Evolutionary conservation across 352 stramenopile genomes (phyloP), one percentile per base, ranked within the genome.

Genomic region (Pythium grandisporangium): DNA sequence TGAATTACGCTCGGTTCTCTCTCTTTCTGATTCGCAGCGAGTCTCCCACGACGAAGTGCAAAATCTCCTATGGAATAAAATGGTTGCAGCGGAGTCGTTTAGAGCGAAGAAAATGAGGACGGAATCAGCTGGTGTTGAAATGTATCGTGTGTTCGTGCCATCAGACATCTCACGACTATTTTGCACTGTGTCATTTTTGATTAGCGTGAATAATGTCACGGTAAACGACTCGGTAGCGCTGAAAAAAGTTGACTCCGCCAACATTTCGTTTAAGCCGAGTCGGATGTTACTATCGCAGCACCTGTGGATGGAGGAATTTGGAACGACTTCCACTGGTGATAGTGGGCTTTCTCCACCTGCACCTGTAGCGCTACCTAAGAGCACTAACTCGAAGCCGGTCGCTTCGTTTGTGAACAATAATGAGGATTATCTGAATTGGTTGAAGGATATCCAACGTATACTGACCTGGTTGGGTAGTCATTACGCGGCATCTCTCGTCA

Each of bases 401-500:
- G n/a, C n/a, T n/a, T n/a, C n/a, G n/a, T n/a, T n/a, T n/a, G n/a
- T n/a, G n/a, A n/a, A n/a, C n/a, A n/a, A n/a, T n/a, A n/a, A n/a
- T n/a, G n/a, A n/a, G n/a, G n/a, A n/a, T n/a, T n/a, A n/a, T 30
- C 29, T 58, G 2, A 8, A 39, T 6, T 71, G 61, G 61, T 20
- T 71, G 11, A 19, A 51, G 21, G 61, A 71, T 45, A 26, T 68
- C 24, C 61, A 68, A 30, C 58, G 51, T 30, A 30, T 71, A 6
- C 30, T 67, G 19, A 45, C 56, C n/a, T 65, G 61, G 46, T 19
- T 68, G 7, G 61, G 61, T 5, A 66, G 57, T 26, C 61, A 67
- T 12, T 71, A 61, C 22, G 61, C 61, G 4, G 46, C 61, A 5
- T 21, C 54, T 20, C 44, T 71, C 7, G 48, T 71, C 21, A 55